These are phyloP conservation scores for Sarcodon aspratus DNA, from an alignment of 768 basidiomycete species.

Conservation along the genomic window DNA sequence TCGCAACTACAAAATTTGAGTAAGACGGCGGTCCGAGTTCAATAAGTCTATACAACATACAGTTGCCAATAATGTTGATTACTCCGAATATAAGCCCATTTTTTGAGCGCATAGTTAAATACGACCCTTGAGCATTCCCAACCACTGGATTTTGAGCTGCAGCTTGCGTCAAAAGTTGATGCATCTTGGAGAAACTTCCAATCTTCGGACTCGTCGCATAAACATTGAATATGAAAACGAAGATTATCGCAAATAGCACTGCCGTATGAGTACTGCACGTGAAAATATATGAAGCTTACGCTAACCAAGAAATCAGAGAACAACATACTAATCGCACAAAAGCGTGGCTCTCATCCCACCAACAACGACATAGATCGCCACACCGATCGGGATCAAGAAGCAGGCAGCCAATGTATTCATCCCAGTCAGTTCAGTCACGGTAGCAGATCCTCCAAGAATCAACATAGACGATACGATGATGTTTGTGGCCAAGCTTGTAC, in stretches of 20 bases:
- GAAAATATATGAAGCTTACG: not conserved
- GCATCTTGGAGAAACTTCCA: conserved; percentile 70
- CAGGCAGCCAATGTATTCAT: conserved; percentile 87
- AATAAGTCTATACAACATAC: conserved; percentile 20
- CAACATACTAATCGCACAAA: conserved; percentile 77
- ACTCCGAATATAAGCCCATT: conserved; percentile 57
- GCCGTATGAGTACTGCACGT: conserved; percentile 66
- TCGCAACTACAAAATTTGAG: conserved; percentile 24
- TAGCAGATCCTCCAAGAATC: conserved; percentile 74
- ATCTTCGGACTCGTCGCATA: conserved; percentile 75
- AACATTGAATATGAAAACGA: conserved; percentile 65
- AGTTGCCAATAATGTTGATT: conserved; percentile 84
- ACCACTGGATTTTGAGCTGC: conserved; percentile 45
- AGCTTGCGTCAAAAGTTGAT: conserved; percentile 58
- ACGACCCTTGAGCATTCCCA: conserved; percentile 81
- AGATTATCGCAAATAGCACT: conserved; percentile 79
- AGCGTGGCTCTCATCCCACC: conserved; percentile 83
- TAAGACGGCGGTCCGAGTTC: not conserved
- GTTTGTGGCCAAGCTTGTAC: conserved; percentile 70
- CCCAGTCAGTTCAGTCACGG: conserved; percentile 79
- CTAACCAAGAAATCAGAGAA: not conserved
- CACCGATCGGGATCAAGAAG: conserved; percentile 83
- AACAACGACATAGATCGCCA: conserved; percentile 79
- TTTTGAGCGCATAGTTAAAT: conserved; percentile 45
- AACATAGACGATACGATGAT: conserved; percentile 86